A percentile compares a stretch with the other conserved stretches of the same genome.
phyloP scores from a whole-genome alignment of 2,329 filamentous ascomycete genomes.

The Paraphaeosphaeria sporulosa region DNA sequence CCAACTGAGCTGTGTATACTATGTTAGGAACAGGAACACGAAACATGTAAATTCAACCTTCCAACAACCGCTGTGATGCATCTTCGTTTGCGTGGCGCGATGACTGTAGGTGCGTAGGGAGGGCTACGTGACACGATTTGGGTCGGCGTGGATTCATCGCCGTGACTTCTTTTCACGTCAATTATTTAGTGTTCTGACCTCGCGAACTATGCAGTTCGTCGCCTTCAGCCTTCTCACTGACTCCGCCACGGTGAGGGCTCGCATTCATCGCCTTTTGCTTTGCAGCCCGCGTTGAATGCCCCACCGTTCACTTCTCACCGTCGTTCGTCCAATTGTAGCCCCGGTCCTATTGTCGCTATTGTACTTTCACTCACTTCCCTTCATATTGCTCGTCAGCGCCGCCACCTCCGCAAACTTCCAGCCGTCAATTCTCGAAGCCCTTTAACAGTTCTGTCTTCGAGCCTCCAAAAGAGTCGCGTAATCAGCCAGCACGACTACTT shows the following conservation, averaged over 20 bases:
- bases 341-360: conserved; percentile 11
- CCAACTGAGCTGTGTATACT: conserved; percentile 45
- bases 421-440: not conserved
- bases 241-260: conserved; percentile 1
- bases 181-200: not conserved
- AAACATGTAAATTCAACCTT: conserved; percentile 23
- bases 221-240: not conserved
- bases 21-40: conserved; percentile 31
- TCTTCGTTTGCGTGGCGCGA: conserved; percentile 21
- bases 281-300: not conserved
- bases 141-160: conserved; percentile 8
- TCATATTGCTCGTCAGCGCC: not conserved
- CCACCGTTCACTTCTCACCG: conserved; percentile 4
- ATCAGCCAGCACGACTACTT: not conserved
- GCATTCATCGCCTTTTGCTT: not conserved
- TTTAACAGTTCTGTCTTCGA: no score
- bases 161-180: not conserved
- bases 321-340: conserved; percentile 9
- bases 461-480: no score
- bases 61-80: conserved; percentile 1
- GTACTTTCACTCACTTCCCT: conserved; percentile 1
- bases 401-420: not conserved
- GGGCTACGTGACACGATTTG: conserved; percentile 1
- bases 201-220: not conserved
- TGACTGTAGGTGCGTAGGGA: not conserved